A percentile compares a stretch with the other conserved stretches of the same genome.
Conservation (phyloP, 352 stramenopile genomes). For the Phytophthora macrochlamydospora region DNA sequence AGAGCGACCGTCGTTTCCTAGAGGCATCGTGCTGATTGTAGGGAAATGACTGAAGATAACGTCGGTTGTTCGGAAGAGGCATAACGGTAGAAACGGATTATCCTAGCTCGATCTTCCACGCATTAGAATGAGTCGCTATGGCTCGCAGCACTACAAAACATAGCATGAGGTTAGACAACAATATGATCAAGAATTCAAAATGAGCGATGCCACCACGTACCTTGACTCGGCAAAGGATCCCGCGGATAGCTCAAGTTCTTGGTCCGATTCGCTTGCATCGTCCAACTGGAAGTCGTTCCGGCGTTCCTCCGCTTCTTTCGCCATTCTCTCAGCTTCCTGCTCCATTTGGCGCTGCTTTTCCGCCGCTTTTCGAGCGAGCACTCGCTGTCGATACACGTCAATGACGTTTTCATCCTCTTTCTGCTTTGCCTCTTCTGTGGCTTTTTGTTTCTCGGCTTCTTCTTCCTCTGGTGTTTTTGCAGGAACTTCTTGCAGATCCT, state of each 20-base stretch:
- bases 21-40: constrained; percentile 16
- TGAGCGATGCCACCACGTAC: constrained; percentile 26
- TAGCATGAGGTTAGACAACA: constrained; percentile 3
- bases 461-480: constrained; percentile 31
- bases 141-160: constrained; percentile 42
- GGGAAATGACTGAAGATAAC: constrained; percentile 21
- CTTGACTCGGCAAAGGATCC: constrained; percentile 75
- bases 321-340: constrained; percentile 43
- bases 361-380: constrained; percentile 63
- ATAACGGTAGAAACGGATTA: constrained; percentile 23
- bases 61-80: constrained; percentile 19
- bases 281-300: constrained; percentile 15
- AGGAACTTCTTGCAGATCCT: background rate
- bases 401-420: constrained; percentile 63
- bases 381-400: constrained; percentile 68
- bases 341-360: constrained; percentile 65
- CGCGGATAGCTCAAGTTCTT: constrained; percentile 62
- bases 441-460: constrained; percentile 37
- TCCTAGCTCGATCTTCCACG: constrained; percentile 3
- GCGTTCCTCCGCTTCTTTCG: constrained; percentile 41
- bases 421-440: constrained; percentile 56
- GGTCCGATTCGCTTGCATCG: constrained; percentile 39
- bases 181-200: constrained; percentile 3
- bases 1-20: constrained; percentile 29
- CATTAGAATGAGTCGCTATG: constrained; percentile 66